phyloP scores from a whole-genome alignment of 495 filamentous ascomycete species.

The Aspergillus taichungensis region DNA sequence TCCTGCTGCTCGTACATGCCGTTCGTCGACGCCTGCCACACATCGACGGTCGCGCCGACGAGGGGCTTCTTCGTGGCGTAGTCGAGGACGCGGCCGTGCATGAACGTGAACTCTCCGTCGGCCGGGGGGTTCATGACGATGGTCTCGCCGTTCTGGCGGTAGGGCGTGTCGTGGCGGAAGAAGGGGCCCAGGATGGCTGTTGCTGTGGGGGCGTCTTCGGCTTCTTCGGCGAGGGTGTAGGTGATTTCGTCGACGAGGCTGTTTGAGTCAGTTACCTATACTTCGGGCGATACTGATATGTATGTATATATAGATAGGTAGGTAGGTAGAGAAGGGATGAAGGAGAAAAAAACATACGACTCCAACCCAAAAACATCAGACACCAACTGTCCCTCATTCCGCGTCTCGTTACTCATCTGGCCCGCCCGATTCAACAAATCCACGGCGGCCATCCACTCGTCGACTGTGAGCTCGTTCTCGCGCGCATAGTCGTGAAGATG shows the following conservation, averaged over 20 bases:
- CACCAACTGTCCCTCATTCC: conserved; percentile 66
- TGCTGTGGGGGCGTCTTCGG: conserved; percentile 47
- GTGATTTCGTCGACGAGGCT: conserved; percentile 71
- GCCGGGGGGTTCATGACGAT: conserved; percentile 48
- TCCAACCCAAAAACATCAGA: conserved; percentile 68
- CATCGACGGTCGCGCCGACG: conserved; percentile 55
- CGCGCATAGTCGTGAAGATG: conserved; percentile 42
- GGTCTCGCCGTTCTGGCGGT: conserved; percentile 51
- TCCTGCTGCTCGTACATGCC: conserved; percentile 79
- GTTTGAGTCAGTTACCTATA: not conserved
- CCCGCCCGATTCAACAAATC: conserved; percentile 64
- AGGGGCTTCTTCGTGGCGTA: conserved; percentile 49
- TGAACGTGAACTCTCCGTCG: conserved; percentile 47
- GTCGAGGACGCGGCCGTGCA: conserved; percentile 56
- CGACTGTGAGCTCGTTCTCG: conserved; percentile 40
- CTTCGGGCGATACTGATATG: not conserved
- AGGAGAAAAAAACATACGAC: conserved; percentile 32
- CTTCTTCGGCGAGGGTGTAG: conserved; percentile 48
- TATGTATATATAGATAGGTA: not conserved
- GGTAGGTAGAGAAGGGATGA: not conserved
- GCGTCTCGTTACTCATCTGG: conserved; percentile 57
- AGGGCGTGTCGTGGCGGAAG: conserved; percentile 62
- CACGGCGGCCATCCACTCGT: conserved; percentile 40
- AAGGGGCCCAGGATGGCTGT: conserved; percentile 72
- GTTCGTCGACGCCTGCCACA: conserved; percentile 71